Base-by-base conservation (phyloP, 1,139 yeast species). In the Saccharomycopsis hybrid region DNA sequence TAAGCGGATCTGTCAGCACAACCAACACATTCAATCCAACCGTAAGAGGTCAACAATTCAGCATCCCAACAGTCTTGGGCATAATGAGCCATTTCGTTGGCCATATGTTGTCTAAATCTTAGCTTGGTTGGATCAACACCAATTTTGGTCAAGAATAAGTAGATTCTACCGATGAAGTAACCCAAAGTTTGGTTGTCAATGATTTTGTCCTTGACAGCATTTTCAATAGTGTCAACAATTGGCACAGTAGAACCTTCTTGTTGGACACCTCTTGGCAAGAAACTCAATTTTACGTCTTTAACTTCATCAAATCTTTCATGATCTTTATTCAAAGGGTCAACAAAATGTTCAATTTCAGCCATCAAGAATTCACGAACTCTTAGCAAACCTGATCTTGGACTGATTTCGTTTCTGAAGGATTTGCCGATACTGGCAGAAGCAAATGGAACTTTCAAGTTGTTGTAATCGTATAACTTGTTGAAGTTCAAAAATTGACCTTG, bases 61-160 rank as follows among this genome's bases (percentile, higher is more conserved):
- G 96, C 97, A 73, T 94, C 99, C 99, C 99, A 94, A 76, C 99
- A 94, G 72, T 94, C 99, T 59, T 96, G 83, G 54, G 98, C 98
- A 67, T 94, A 94, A 69, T 94, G 99, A 29, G 99, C 99, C 99
- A 94, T 94, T 74, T 94, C 99, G 67, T 92, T 94, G 60, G 82
- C 76, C 95, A 94, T 84, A 71, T 94, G 99, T 74, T 94, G 98
- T 76, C 99, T 85, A 79, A 94, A 94, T 70, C 99, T 82, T 68
- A 92, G 72, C 65, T 89, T 82, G 51, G 72, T 66, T 54, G 83
- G 75, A 66, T 92, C 90, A 57, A 90, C 89, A 73, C 99, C 99
- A 64, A 94, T 88, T 66, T 85, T 87, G 58, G 73, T 65, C 68
- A 94, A 77, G 71, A 92, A 94, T 61, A 73, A 70, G 71, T 83